phyloP scores from a whole-genome alignment of 495 filamentous ascomycete genomes.

The Penicilliopsis zonata region DNA sequence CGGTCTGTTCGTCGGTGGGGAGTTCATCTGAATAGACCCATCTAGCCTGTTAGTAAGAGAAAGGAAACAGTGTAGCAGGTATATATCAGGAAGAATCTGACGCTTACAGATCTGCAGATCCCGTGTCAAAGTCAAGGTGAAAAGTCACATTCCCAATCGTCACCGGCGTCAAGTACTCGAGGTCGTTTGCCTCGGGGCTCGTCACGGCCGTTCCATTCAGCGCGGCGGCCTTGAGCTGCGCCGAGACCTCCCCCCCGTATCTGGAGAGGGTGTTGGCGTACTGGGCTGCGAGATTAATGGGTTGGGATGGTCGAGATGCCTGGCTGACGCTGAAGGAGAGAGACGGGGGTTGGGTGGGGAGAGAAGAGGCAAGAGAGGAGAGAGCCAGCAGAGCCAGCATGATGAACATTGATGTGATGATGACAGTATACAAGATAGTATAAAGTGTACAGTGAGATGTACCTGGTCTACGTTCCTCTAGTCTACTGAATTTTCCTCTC shows the following conservation, averaged over 20 bases:
- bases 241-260: constrained; percentile 31
- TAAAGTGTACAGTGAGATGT: too few relatives aligned
- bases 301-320: constrained; percentile 12
- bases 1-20: constrained; percentile 30
- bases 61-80: neutral
- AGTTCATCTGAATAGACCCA: constrained; percentile 44
- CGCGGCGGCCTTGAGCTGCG: constrained; percentile 28
- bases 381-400: too few relatives aligned
- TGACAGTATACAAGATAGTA: too few relatives aligned
- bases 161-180: constrained; percentile 57
- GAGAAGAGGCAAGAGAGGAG: too few relatives aligned
- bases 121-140: constrained; percentile 64
- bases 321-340: constrained; percentile 29
- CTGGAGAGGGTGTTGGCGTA: constrained; percentile 30
- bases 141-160: constrained; percentile 49
- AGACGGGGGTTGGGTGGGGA: neutral
- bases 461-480: too few relatives aligned
- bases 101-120: constrained; percentile 61
- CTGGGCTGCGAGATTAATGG: constrained; percentile 28
- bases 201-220: constrained; percentile 36
- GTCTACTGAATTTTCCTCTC: too few relatives aligned
- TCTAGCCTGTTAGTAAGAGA: constrained; percentile 6
- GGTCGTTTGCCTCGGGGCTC: constrained; percentile 44
- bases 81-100: neutral
- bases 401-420: too few relatives aligned